Base-by-base conservation (phyloP, 345 rosid genomes). In the Eucalyptus polybractea region DNA sequence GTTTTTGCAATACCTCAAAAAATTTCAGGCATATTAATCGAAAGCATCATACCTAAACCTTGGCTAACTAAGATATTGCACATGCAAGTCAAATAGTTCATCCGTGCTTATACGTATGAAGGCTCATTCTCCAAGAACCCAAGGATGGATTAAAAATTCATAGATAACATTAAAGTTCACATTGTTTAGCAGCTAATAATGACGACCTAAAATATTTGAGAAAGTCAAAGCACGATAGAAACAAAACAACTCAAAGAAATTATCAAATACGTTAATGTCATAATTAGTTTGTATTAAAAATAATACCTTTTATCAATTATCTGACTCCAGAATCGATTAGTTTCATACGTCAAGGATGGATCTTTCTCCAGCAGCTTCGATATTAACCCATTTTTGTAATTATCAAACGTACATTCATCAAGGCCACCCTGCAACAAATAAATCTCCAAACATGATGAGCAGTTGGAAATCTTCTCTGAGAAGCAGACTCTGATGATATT, bases 321-420 rank as follows among this genome's bases (percentile, higher is more conserved):
- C 93, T 98, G 99, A 93, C 93, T 91, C 99, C 99, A 98, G 76
- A 93, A 91, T 87, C 99, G 95, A 92, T 94, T 93, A 76, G 98
- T 94, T 91, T 98, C 98, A 50, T 95, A 94, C 83, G 92, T 87
- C 87, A 98, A 95, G 58, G 98, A 98, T 33, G 97, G 97, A 91
- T 98, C 99, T 91, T 96, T 98, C 90, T 97, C 97, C 94, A 97
- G 93, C 87, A 98, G 93, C 91, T 93, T 97, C 33, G 96, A 95
- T 88, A 93, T 90, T 93, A 98, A 88, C 89, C 99, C 99, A 90
- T 94, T 94, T 92, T 89, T 93, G 90, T 97, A 98, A 90, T 93
- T 93, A 90, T 95, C 96, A 89, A 94, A 97, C 22, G 98, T 92
- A 88, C 95, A 92, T 86, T 95, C 95, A 91, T 98, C 97, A 58